Percentiles rank a stretch among this genome's conserved stretches.
Evolutionary conservation across 176 grass and related monocot genomes (phyloP).

Genomic region (Oryza coarctata): DNA sequence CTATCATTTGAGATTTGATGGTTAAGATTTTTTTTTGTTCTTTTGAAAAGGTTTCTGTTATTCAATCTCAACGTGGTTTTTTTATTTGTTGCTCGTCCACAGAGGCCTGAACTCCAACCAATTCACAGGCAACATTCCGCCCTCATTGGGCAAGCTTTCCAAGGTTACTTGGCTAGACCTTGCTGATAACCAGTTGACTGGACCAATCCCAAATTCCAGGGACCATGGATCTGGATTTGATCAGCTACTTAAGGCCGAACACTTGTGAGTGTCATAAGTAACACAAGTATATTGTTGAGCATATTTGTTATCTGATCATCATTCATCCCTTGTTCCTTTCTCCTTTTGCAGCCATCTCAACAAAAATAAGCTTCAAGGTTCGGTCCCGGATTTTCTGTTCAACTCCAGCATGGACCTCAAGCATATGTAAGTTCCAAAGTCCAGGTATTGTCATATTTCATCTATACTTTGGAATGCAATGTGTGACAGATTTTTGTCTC

Average conservation of each 20-base stretch:
- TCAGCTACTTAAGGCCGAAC: conserved; percentile 48
- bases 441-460: neutral
- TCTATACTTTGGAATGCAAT: conserved; percentile 1
- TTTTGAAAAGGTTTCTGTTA: neutral
- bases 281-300: neutral
- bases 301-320: neutral
- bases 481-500: conserved; percentile 15
- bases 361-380: conserved; percentile 58
- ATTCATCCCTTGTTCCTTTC: conserved; percentile 23
- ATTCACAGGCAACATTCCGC: conserved; percentile 54
- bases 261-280: conserved; percentile 56
- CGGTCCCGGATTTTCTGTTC: conserved; percentile 65
- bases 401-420: conserved; percentile 48
- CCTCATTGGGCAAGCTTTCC: conserved; percentile 71
- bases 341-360: conserved; percentile 68
- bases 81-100: neutral
- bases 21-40: neutral
- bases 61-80: neutral
- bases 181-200: conserved; percentile 57
- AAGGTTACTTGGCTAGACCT: conserved; percentile 60
- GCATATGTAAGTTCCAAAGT: conserved; percentile 66
- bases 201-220: conserved; percentile 52
- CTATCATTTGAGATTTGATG: neutral
- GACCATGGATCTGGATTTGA: conserved; percentile 60
- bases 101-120: conserved; percentile 68